Conservation (phyloP, 192 early-diverging fungal species). For the Cladochytrium replicatum region DNA sequence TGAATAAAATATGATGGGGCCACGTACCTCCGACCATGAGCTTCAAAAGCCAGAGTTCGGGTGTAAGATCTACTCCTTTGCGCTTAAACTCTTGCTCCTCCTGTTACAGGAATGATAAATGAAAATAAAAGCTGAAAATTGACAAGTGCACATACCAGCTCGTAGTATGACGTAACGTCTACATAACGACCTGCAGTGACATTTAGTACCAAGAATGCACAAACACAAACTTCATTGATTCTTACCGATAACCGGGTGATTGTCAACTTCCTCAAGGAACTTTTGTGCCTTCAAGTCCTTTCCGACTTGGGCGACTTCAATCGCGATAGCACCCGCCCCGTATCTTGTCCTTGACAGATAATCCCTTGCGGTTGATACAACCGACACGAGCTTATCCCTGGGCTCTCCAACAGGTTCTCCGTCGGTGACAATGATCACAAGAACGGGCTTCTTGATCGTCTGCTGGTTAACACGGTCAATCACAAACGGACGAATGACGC, state of each 20-base stretch:
- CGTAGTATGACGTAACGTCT: constrained; percentile 16
- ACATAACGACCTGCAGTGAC: constrained; percentile 12
- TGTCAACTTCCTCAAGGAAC: constrained; percentile 12
- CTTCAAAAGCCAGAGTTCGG: constrained; percentile 19
- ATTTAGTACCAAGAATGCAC: too few relatives aligned
- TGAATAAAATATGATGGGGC: too few relatives aligned
- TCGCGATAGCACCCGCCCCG: constrained; percentile 9
- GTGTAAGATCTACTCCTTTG: constrained; percentile 17
- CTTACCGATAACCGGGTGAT: constrained; percentile 18
- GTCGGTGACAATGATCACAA: constrained; percentile 21
- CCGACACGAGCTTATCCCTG: constrained; percentile 3
- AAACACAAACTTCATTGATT: too few relatives aligned
- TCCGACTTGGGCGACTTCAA: constrained; percentile 21
- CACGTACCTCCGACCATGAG: too few relatives aligned
- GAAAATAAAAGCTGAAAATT: too few relatives aligned
- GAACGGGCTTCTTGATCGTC: constrained; percentile 14
- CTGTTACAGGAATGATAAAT: too few relatives aligned
- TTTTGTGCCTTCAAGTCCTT: constrained; percentile 17
- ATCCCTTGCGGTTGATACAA: constrained; percentile 8
- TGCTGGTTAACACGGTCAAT: neutral
- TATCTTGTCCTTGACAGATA: constrained; percentile 8
- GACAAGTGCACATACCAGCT: too few relatives aligned
- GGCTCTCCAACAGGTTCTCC: constrained; percentile 20
- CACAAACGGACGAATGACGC: constrained; percentile 15
- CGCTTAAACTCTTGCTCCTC: constrained; percentile 16